These are phyloP conservation scores for Incumbomyces delicatus DNA, from an alignment of 2,329 filamentous ascomycete genomes.

Conservation along the genomic window DNA sequence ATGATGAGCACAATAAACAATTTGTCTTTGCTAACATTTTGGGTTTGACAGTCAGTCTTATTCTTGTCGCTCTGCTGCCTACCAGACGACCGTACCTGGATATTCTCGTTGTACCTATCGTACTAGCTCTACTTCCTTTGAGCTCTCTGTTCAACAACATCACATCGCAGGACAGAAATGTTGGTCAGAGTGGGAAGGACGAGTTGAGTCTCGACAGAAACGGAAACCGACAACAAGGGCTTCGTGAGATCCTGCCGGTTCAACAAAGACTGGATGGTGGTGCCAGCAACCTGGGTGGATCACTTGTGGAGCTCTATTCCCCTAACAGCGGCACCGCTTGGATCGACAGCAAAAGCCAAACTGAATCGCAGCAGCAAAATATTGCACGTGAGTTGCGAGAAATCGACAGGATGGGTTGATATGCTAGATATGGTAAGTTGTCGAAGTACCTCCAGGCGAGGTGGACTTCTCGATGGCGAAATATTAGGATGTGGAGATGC, in stretches of 20 bases:
- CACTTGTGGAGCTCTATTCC: neutral
- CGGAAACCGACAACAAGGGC: neutral
- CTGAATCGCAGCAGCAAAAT: neutral
- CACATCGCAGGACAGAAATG: neutral
- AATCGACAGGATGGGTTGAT: constrained; percentile 1
- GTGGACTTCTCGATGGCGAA: no score
- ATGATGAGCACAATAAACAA: no score
- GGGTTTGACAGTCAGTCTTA: neutral
- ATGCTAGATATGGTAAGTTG: no score
- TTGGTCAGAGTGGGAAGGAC: neutral
- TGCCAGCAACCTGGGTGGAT: neutral
- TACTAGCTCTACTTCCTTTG: constrained; percentile 2
- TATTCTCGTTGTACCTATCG: neutral
- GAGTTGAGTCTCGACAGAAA: neutral
- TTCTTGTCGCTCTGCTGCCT: neutral
- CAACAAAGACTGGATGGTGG: neutral
- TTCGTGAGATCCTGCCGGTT: neutral
- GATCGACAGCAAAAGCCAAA: neutral
- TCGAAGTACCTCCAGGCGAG: no score
- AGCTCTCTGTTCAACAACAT: neutral
- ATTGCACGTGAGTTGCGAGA: neutral
- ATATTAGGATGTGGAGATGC: no score
- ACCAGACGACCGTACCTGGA: neutral
- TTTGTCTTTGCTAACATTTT: neutral
- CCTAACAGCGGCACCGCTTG: neutral